Evolutionary conservation across 1,139 yeast genomes (phyloP).

Genomic region (Insectozyma bohioensis): DNA sequence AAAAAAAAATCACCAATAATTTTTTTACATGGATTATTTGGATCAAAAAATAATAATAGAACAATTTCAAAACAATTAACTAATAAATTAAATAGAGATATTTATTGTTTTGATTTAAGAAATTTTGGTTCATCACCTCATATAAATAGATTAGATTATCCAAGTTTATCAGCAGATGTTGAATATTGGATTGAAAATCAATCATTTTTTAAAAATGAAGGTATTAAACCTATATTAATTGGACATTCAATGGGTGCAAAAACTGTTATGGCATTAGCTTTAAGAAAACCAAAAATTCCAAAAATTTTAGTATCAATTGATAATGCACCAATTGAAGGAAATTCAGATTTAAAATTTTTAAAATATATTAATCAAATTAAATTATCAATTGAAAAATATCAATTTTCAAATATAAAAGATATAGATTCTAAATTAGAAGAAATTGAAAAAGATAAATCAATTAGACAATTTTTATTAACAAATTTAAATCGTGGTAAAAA

Average conservation of each 20-base stretch:
- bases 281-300: constrained; percentile 66
- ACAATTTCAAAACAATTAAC: constrained; percentile 59
- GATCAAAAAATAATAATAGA: constrained; percentile 76
- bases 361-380: constrained; percentile 64
- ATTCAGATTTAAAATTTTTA: constrained; percentile 58
- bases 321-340: constrained; percentile 78
- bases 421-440: constrained; percentile 65
- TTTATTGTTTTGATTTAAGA: constrained; percentile 78
- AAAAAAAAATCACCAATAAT: constrained; percentile 53
- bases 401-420: constrained; percentile 55
- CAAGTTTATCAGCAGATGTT: constrained; percentile 82
- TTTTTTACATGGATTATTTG: constrained; percentile 87
- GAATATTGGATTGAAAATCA: constrained; percentile 61
- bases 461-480: constrained; percentile 80
- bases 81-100: constrained; percentile 41
- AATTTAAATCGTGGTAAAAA: constrained; percentile 55
- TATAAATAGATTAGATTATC: constrained; percentile 65
- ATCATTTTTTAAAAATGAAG: constrained; percentile 32
- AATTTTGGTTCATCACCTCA: constrained; percentile 96
- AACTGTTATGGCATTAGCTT: constrained; percentile 83
- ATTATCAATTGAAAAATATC: constrained; percentile 45
- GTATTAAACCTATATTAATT: constrained; percentile 66
- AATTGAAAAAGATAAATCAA: constrained; percentile 57
- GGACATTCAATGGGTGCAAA: constrained; percentile 99
- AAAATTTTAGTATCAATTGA: constrained; percentile 76